These are phyloP conservation scores for Hysterangium stoloniferum DNA, from an alignment of 768 basidiomycete genomes.

Conservation along the genomic window DNA sequence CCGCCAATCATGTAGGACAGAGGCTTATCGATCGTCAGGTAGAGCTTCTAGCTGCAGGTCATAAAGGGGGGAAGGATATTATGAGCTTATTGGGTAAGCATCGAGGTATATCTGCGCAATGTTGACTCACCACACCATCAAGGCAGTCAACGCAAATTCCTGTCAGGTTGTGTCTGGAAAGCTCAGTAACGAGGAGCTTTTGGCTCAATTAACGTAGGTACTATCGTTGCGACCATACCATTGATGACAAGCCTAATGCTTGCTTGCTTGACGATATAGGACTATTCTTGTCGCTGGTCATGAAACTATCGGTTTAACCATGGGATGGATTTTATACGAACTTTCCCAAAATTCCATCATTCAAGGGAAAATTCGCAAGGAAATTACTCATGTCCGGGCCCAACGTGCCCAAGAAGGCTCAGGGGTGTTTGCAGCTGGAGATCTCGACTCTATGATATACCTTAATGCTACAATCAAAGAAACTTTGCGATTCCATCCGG, in stretches of 20 bases:
- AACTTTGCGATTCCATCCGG: constrained; percentile 26
- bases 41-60: constrained; percentile 38
- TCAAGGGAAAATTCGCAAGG: constrained; percentile 54
- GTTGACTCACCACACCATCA: neutral
- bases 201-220: constrained; percentile 37
- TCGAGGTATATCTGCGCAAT: neutral
- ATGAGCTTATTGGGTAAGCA: constrained; percentile 47
- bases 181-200: constrained; percentile 41
- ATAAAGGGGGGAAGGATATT: constrained; percentile 34
- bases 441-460: constrained; percentile 27
- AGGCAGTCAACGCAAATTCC: constrained; percentile 45
- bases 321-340: constrained; percentile 57
- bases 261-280: neutral
- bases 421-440: constrained; percentile 21
- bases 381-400: constrained; percentile 31
- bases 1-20: constrained; percentile 31
- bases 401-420: constrained; percentile 18
- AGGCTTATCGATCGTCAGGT: constrained; percentile 41
- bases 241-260: neutral
- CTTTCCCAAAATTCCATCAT: constrained; percentile 49
- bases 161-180: constrained; percentile 35
- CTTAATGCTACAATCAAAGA: constrained; percentile 29
- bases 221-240: neutral
- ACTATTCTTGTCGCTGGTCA: constrained; percentile 29
- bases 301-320: constrained; percentile 52